Evolutionary conservation across 768 basidiomycete genomes (phyloP).

Genomic region (Ramaria rubella): DNA sequence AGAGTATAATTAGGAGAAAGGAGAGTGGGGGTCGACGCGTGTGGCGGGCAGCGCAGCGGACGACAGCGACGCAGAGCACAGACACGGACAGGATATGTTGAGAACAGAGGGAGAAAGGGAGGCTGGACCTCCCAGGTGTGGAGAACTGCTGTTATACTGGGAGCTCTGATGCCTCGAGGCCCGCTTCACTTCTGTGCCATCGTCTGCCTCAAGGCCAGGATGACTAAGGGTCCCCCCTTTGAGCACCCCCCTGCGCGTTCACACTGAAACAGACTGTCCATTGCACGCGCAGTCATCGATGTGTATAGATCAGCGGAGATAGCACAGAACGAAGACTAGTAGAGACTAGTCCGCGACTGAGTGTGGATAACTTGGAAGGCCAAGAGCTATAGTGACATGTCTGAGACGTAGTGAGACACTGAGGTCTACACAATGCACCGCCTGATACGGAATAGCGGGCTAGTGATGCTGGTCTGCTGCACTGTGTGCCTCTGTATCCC

Average conservation of each 20-base stretch:
- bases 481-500: too few relatives aligned
- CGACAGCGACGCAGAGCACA: neutral
- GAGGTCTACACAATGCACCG: too few relatives aligned
- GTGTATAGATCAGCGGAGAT: too few relatives aligned
- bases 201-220: conserved; percentile 4
- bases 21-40: neutral
- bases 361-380: conserved; percentile 2
- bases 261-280: too few relatives aligned
- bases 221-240: neutral
- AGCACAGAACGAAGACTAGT: neutral
- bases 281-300: too few relatives aligned
- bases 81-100: neutral
- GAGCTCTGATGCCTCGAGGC: conserved; percentile 11
- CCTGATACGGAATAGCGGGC: too few relatives aligned
- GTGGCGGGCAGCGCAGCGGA: neutral
- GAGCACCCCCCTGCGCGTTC: too few relatives aligned
- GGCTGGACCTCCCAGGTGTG: neutral
- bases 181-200: conserved; percentile 5
- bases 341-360: neutral
- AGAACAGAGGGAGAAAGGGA: neutral
- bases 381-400: too few relatives aligned
- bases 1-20: neutral
- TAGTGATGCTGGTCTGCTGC: too few relatives aligned
- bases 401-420: too few relatives aligned
- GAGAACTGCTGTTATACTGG: conserved; percentile 1